Evolutionary conservation across 306 rosid species (phyloP).

Genomic region (Citrullus mucosospermus): DNA sequence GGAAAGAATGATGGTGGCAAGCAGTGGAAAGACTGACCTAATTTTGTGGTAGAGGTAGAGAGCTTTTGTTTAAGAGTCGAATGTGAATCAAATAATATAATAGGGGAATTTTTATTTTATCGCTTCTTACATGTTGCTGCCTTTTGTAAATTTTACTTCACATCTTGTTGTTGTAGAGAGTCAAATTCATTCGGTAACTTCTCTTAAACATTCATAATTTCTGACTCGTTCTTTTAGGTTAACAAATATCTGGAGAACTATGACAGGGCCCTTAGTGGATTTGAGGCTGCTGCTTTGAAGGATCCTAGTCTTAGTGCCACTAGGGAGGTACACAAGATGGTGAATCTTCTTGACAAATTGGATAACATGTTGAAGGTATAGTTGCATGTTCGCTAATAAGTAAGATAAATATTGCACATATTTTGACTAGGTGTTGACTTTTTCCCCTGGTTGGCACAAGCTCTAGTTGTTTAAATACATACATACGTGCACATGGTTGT

Average conservation of each 20-base stretch:
- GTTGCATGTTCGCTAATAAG: background rate
- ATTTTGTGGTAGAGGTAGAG: background rate
- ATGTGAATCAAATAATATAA: background rate
- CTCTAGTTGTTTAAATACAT: constrained; percentile 1
- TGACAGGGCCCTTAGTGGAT: constrained; percentile 87
- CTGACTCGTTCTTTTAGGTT: constrained; percentile 31
- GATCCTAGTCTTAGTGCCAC: constrained; percentile 86
- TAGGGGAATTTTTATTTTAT: background rate
- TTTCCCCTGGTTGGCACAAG: background rate
- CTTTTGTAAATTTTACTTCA: background rate
- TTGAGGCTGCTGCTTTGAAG: constrained; percentile 86
- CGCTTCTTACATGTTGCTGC: background rate
- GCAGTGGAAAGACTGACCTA: constrained; percentile 1
- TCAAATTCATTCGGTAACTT: background rate
- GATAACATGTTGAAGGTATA: constrained; percentile 62
- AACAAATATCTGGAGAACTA: constrained; percentile 82
- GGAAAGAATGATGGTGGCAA: background rate
- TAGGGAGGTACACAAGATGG: constrained; percentile 72
- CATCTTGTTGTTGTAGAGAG: background rate
- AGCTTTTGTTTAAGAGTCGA: background rate
- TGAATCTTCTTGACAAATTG: constrained; percentile 74
- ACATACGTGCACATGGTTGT: background rate
- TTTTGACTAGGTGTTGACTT: background rate
- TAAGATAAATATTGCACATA: background rate
- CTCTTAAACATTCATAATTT: background rate